Base-by-base conservation (phyloP, 202 grass and related monocot genomes). In the Saccharum hybrid region DNA sequence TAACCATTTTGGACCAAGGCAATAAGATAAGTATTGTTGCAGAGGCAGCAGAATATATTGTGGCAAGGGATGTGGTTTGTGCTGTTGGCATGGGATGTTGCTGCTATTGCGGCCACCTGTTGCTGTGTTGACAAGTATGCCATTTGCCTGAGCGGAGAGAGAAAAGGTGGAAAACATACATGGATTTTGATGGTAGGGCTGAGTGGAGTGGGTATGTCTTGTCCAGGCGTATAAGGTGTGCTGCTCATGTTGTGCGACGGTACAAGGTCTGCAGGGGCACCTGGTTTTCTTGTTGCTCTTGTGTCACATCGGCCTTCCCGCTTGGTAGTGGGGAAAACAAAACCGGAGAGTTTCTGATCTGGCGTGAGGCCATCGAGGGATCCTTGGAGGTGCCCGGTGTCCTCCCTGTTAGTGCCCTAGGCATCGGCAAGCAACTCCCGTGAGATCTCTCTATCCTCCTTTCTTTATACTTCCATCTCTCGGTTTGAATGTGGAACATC, bases 351-450 rank as follows among this genome's bases (percentile, higher is more conserved):
- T 19, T 51, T 82, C 63, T 75, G 43, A 65, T 83, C 71, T 7
- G 82, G 52, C 36, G 54, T 54, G 84, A 41, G 74, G 71, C 42
- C 67, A 90, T 85, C 82, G 90, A 87, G 26, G 75, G 71, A 85
- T 93, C 87, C 10, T 72, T 94, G 64, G 92, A 98, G 88, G 80
- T 38, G 54, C 89, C n/a, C n/a, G n/a, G n/a, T n/a, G n/a, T n/a
- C n/a, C n/a, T n/a, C n/a, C n/a, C 93, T 59, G 68, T 94, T 26
- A 89, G 92, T 22, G 80, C 87, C 34, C 85, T 83, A 8, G 91
- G 90, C 45, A 92, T 93, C 68, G 86, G 90, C 66, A 97, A 98
- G 81, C 90, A 90, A 64, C 77, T 94, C 83, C 28, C 74, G 87
- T 98, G 63, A 88, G 88, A 80, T 88, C 82, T 62, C 71, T 18